Evolutionary conservation across 371 early-diverging fungal species (phyloP).

Genomic region (Rhizopus microsporus): DNA sequence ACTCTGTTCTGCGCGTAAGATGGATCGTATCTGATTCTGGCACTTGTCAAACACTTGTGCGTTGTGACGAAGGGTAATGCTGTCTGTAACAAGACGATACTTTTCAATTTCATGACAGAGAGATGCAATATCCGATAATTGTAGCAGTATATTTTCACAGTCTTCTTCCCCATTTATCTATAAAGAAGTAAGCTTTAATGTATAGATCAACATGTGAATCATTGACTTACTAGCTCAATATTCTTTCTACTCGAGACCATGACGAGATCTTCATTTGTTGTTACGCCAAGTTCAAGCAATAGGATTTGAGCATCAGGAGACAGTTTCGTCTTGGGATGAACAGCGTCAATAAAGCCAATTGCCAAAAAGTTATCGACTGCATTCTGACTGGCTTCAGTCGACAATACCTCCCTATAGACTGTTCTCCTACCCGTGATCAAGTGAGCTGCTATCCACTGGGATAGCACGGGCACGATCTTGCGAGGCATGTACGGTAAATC

Average conservation of each 20-base stretch:
- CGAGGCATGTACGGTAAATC: conserved; percentile 54
- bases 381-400: conserved; percentile 50
- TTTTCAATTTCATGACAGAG: conserved; percentile 51
- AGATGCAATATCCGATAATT: conserved; percentile 38
- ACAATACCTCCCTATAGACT: conserved; percentile 51
- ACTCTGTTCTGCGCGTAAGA: conserved; percentile 45
- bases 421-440: conserved; percentile 52
- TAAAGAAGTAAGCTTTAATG: neutral
- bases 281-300: conserved; percentile 46
- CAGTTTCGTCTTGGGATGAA: conserved; percentile 45
- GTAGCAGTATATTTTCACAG: conserved; percentile 21
- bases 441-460: conserved; percentile 58
- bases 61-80: conserved; percentile 32
- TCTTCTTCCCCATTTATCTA: neutral
- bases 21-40: conserved; percentile 51
- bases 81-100: conserved; percentile 40
- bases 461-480: conserved; percentile 48
- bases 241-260: conserved; percentile 37
- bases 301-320: conserved; percentile 53
- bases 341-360: conserved; percentile 48
- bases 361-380: conserved; percentile 52
- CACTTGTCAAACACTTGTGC: conserved; percentile 56
- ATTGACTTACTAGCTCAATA: conserved; percentile 3
- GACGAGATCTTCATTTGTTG: conserved; percentile 50
- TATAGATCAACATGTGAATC: neutral